A percentile compares a stretch with the other conserved stretches of the same genome.
phyloP scores from a whole-genome alignment of 2,329 filamentous ascomycete genomes.

The Colletotrichum costaricense region DNA sequence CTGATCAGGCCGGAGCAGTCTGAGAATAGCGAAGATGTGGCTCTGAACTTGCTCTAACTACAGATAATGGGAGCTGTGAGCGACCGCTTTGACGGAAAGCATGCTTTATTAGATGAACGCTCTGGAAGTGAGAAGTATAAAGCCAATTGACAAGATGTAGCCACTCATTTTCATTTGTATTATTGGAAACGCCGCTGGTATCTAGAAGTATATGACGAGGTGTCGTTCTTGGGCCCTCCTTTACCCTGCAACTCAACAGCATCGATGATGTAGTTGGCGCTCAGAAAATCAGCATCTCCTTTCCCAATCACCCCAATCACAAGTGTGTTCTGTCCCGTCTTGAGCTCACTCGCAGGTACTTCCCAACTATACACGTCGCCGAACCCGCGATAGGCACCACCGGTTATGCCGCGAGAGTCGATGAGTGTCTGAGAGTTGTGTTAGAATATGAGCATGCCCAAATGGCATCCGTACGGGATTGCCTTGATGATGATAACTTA shows the following conservation, averaged over 20 bases:
- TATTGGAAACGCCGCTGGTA: background rate
- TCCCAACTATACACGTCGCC: conserved; percentile 67
- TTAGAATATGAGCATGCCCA: no score
- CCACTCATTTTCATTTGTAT: no score
- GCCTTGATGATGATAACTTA: conserved; percentile 47
- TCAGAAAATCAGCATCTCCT: conserved; percentile 58
- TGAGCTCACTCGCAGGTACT: conserved; percentile 61
- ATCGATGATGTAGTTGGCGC: conserved; percentile 52
- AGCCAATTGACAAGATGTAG: no score
- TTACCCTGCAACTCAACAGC: conserved; percentile 31
- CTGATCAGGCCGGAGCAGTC: no score
- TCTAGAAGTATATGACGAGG: background rate
- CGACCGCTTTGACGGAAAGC: no score
- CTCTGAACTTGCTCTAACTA: no score
- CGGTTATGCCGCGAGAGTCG: conserved; percentile 66
- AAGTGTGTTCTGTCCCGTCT: conserved; percentile 64
- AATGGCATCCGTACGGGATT: no score
- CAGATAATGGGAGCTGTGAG: no score
- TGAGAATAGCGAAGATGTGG: no score
- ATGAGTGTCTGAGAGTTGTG: conserved; percentile 50
- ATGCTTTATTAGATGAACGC: no score
- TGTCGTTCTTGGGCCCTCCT: background rate
- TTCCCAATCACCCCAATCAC: conserved; percentile 64
- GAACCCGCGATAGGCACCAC: conserved; percentile 67
- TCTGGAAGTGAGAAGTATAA: no score